Percentiles rank a stretch among this genome's conserved stretches.
These are phyloP conservation scores for Coemansia sp. DNA, from an alignment of 192 early-diverging fungal genomes.

Conservation along the genomic window DNA sequence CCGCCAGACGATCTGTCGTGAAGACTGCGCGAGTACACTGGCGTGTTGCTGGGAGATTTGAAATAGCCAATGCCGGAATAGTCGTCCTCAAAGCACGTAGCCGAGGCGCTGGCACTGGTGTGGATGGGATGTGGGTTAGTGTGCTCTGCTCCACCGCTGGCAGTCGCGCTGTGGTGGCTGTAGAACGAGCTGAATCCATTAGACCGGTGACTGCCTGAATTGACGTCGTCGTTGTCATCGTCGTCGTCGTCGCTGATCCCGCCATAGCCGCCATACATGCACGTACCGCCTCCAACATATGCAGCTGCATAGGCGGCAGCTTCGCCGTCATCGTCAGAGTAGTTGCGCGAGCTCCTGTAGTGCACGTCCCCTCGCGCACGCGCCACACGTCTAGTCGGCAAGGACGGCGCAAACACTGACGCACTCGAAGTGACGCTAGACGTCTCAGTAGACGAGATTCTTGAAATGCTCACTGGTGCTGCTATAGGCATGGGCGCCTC, in stretches of 20 bases:
- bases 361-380: conserved; percentile 10
- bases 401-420: not conserved
- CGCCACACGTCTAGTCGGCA: not conserved
- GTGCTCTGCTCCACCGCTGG: not conserved
- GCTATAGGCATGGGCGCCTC: not conserved
- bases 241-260: conserved; percentile 26
- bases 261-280: conserved; percentile 29
- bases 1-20: not conserved
- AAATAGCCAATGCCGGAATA: conserved; percentile 1
- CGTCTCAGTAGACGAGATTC: not conserved
- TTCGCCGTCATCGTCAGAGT: conserved; percentile 33
- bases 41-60: conserved; percentile 26
- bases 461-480: not conserved
- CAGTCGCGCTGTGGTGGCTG: not conserved
- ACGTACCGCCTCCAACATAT: conserved; percentile 27
- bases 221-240: not conserved
- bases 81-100: conserved; percentile 4
- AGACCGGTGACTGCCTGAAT: conserved; percentile 1
- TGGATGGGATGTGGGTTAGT: not conserved
- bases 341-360: conserved; percentile 22
- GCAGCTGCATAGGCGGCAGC: conserved; percentile 40
- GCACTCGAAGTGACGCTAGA: not conserved
- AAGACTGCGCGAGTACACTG: conserved; percentile 13
- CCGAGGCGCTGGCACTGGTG: not conserved
- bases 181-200: conserved; percentile 1